A percentile compares a stretch with the other conserved stretches of the same genome.
These are phyloP conservation scores for Sambucus nigra DNA, from an alignment of 129 eudicot genomes.

Conservation along the genomic window DNA sequence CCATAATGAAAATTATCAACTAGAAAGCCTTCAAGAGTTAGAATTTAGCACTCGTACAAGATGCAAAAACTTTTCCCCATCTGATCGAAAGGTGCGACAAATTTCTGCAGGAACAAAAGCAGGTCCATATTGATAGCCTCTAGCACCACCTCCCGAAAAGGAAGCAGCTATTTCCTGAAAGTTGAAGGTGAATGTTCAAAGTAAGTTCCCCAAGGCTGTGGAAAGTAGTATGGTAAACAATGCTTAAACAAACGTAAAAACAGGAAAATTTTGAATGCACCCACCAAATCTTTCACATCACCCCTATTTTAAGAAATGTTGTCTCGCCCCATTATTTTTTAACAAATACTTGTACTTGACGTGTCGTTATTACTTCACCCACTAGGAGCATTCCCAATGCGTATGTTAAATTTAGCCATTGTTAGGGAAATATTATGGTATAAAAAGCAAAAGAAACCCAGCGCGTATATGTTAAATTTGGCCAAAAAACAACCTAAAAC, in stretches of 20 bases:
- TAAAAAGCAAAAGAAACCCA: too few species aligned
- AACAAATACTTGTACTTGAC: too few species aligned
- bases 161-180: conserved; percentile 78
- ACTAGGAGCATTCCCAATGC: too few species aligned
- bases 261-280: too few species aligned
- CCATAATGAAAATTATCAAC: conserved; percentile 7
- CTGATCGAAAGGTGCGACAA: conserved; percentile 62
- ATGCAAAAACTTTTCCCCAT: conserved; percentile 80
- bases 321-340: too few species aligned
- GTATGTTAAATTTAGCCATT: too few species aligned
- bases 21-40: not conserved
- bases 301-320: too few species aligned
- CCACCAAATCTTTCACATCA: too few species aligned
- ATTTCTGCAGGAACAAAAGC: conserved; percentile 93
- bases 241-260: not conserved
- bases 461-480: too few species aligned
- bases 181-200: not conserved
- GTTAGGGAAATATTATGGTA: too few species aligned
- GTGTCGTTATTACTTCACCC: too few species aligned
- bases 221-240: not conserved
- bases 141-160: conserved; percentile 61
- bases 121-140: conserved; percentile 52
- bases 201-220: not conserved
- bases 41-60: conserved; percentile 36
- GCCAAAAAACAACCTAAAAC: too few species aligned